Percentiles rank a stretch among this genome's conserved stretches.
Conservation (phyloP, 2,329 filamentous ascomycete species). For the Exophiala bonariae region DNA sequence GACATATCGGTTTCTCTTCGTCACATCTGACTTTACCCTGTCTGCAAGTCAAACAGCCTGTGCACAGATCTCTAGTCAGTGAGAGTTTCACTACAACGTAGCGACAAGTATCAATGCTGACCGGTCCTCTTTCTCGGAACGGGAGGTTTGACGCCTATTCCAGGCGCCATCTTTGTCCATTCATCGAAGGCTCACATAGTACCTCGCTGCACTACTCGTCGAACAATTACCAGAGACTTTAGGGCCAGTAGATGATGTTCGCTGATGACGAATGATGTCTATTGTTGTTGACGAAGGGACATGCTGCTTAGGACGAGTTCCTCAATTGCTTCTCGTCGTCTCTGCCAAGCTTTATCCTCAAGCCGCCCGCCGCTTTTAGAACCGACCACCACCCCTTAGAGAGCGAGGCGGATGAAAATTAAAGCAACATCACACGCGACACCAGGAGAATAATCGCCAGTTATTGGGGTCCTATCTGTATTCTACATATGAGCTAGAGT, state of each 20-base stretch:
- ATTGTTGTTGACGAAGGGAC: background rate
- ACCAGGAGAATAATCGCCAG: background rate
- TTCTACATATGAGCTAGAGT: background rate
- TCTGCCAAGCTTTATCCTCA: constrained; percentile 1
- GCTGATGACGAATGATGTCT: background rate
- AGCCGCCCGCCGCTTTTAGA: background rate
- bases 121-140: constrained; percentile 7
- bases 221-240: constrained; percentile 3
- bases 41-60: constrained; percentile 4
- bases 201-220: background rate
- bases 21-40: constrained; percentile 4
- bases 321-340: constrained; percentile 1
- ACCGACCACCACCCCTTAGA: background rate
- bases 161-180: constrained; percentile 3
- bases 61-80: background rate
- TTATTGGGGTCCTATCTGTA: constrained; percentile 1
- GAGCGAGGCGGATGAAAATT: background rate
- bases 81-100: background rate
- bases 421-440: background rate
- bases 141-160: constrained; percentile 5
- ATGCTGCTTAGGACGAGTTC: constrained; percentile 1
- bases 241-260: background rate
- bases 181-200: constrained; percentile 6
- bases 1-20: constrained; percentile 4
- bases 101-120: constrained; percentile 1